These are phyloP conservation scores for Cucurbita maxima DNA, from an alignment of 306 rosid genomes.

Conservation along the genomic window DNA sequence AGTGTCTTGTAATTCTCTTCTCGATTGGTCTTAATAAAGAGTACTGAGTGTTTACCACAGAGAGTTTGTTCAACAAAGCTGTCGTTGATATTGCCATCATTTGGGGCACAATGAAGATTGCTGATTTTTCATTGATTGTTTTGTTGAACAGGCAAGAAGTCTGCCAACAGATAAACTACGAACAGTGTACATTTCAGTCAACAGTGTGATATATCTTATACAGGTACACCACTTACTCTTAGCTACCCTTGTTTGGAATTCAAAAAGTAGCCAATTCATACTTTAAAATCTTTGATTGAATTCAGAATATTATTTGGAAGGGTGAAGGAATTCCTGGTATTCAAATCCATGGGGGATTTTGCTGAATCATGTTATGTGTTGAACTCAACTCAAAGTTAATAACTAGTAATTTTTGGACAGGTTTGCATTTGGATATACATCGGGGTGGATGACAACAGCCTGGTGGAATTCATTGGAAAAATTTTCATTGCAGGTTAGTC, in stretches of 20 bases:
- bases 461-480: slow-evolving; percentile 52
- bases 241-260: background rate
- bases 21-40: too few species aligned
- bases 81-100: background rate
- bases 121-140: background rate
- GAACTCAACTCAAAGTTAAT: background rate
- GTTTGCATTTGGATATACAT: slow-evolving; percentile 80
- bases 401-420: slow-evolving; percentile 27
- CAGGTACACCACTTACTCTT: slow-evolving; percentile 35
- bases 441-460: slow-evolving; percentile 47
- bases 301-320: background rate
- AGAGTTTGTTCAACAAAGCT: too few species aligned
- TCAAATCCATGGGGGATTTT: background rate
- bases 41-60: too few species aligned
- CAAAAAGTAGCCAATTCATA: background rate
- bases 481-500: slow-evolving; percentile 80
- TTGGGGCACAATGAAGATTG: background rate
- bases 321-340: background rate
- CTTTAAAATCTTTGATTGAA: background rate
- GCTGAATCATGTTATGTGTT: background rate
- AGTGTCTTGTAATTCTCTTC: too few species aligned
- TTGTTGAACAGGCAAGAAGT: slow-evolving; percentile 65
- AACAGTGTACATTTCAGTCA: slow-evolving; percentile 51
- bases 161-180: slow-evolving; percentile 75
- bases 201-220: slow-evolving; percentile 48